These are phyloP conservation scores for Sclerotinia nivalis DNA, from an alignment of 2,329 filamentous ascomycete genomes.

Conservation along the genomic window DNA sequence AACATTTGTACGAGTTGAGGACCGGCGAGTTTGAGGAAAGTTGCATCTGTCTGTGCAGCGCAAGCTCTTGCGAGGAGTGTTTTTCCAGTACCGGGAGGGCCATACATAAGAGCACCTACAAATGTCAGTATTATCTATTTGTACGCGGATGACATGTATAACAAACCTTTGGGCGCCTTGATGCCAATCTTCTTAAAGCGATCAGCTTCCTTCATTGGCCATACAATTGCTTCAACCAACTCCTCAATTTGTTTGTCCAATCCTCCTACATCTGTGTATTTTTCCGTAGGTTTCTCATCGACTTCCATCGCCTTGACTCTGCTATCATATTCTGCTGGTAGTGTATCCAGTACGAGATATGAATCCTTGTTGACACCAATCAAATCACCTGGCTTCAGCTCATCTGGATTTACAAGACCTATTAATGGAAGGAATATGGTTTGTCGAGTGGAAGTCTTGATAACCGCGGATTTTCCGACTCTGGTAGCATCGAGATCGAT, in stretches of 20 bases:
- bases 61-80: slow-evolving; percentile 92
- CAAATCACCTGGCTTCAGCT: slow-evolving; percentile 90
- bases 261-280: slow-evolving; percentile 97
- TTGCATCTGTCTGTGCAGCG: slow-evolving; percentile 96
- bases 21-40: slow-evolving; percentile 96
- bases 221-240: slow-evolving; percentile 95
- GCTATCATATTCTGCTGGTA: slow-evolving; percentile 97
- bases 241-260: slow-evolving; percentile 99
- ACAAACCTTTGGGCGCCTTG: slow-evolving; percentile 94
- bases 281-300: slow-evolving; percentile 98
- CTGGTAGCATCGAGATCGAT: slow-evolving; percentile 96
- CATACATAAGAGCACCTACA: slow-evolving; percentile 95
- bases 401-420: slow-evolving; percentile 91
- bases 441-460: slow-evolving; percentile 98
- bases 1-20: slow-evolving; percentile 99
- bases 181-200: slow-evolving; percentile 99
- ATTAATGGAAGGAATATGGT: slow-evolving; percentile 98
- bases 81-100: slow-evolving; percentile 86
- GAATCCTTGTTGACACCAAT: slow-evolving; percentile 99
- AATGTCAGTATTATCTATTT: slow-evolving; percentile 22
- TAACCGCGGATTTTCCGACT: slow-evolving; percentile 96
- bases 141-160: slow-evolving; percentile 30
- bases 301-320: slow-evolving; percentile 99
- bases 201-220: slow-evolving; percentile 99
- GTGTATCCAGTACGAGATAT: slow-evolving; percentile 92